Percentiles rank a stretch among this genome's conserved stretches.
These are phyloP conservation scores for Ulota crispa DNA, from an alignment of 225 moss, liverwort and hornwort genomes.

Conservation along the genomic window DNA sequence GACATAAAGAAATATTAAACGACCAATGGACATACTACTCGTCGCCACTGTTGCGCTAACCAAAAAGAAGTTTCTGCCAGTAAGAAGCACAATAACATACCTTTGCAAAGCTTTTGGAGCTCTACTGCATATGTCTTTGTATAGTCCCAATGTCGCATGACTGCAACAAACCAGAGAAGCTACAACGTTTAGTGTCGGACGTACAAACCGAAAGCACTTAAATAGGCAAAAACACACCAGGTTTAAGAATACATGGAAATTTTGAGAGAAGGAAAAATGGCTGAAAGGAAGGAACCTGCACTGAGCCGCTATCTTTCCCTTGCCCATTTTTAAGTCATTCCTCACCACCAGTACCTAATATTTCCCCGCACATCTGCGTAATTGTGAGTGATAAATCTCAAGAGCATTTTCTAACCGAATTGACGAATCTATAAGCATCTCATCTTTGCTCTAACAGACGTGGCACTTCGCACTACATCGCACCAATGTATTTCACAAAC, in stretches of 20 bases:
- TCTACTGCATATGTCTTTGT: slow-evolving; percentile 85
- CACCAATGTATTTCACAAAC: no score
- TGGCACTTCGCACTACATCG: no score
- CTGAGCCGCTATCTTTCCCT: slow-evolving; percentile 71
- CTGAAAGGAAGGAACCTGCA: slow-evolving; percentile 44
- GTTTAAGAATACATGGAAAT: not conserved
- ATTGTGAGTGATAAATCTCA: slow-evolving; percentile 37
- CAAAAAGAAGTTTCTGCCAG: not conserved
- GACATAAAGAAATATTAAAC: not conserved
- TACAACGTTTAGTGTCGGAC: not conserved
- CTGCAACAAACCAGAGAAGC: slow-evolving; percentile 42
- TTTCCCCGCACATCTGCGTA: slow-evolving; percentile 32
- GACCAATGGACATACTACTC: not conserved
- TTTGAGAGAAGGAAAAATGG: not conserved
- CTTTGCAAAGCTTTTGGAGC: slow-evolving; percentile 87
- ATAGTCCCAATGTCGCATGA: slow-evolving; percentile 92
- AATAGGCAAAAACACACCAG: not conserved
- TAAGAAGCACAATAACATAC: slow-evolving; percentile 32
- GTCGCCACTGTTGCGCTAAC: not conserved
- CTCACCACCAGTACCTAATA: slow-evolving; percentile 64
- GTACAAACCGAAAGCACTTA: not conserved
- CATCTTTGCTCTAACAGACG: not conserved
- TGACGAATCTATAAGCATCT: not conserved
- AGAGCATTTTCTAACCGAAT: not conserved
- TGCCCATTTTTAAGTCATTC: slow-evolving; percentile 77